These are phyloP conservation scores for Trichoderma sp. DNA, from an alignment of 2,329 filamentous ascomycete species.

Conservation along the genomic window DNA sequence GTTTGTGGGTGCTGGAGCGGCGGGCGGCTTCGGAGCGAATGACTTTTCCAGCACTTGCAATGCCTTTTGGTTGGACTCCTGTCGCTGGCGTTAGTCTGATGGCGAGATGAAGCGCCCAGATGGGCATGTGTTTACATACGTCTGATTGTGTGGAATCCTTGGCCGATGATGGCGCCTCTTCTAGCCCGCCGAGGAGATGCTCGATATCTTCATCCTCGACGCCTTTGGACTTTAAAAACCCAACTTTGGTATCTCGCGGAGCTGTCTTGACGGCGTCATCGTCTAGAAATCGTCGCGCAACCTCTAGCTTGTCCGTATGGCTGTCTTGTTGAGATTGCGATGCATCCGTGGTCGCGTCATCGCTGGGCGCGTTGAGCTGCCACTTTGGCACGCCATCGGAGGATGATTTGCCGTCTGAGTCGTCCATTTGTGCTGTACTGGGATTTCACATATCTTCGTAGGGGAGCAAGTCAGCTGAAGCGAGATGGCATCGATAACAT, in stretches of 20 bases:
- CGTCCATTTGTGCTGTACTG: slow-evolving; percentile 29
- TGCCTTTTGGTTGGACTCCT: slow-evolving; percentile 5
- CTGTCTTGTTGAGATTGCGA: slow-evolving; percentile 21
- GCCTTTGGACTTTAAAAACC: slow-evolving; percentile 76
- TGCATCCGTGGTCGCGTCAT: slow-evolving; percentile 20
- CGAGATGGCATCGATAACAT: slow-evolving; percentile 2
- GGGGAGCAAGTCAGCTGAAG: not conserved
- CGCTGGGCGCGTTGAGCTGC: slow-evolving; percentile 28
- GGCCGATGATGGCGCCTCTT: not conserved
- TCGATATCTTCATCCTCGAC: slow-evolving; percentile 65
- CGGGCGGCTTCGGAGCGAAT: slow-evolving; percentile 12
- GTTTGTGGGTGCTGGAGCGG: slow-evolving; percentile 24
- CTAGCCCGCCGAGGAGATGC: slow-evolving; percentile 49
- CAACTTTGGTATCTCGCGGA: slow-evolving; percentile 66
- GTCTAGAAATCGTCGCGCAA: slow-evolving; percentile 72
- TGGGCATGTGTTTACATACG: not conserved
- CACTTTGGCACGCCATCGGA: slow-evolving; percentile 31
- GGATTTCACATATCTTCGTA: not conserved
- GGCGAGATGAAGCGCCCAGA: not conserved
- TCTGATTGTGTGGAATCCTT: not conserved
- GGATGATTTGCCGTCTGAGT: slow-evolving; percentile 30
- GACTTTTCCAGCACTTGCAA: slow-evolving; percentile 5
- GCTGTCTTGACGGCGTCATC: slow-evolving; percentile 69
- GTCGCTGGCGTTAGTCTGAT: not conserved
- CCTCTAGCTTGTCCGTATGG: slow-evolving; percentile 44